Evolutionary conservation across 495 filamentous ascomycete genomes (phyloP).

Genomic region (Coniosporium apollinis): DNA sequence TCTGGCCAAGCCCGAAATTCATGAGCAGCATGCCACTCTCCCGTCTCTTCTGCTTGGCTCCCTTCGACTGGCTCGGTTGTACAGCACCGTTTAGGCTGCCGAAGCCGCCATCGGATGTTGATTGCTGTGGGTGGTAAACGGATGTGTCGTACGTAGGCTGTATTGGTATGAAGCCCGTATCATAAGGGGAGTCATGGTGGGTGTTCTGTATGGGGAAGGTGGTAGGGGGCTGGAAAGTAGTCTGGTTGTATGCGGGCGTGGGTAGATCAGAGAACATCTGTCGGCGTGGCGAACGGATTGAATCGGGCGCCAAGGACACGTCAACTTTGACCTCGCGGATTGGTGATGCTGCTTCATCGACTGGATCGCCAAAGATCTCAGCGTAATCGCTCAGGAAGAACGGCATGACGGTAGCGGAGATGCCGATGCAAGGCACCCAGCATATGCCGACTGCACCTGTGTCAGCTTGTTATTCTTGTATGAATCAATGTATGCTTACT

Average conservation of each 20-base stretch:
- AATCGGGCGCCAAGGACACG: slow-evolving; percentile 30
- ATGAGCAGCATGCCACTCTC: slow-evolving; percentile 23
- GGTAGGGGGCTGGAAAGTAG: slow-evolving; percentile 31
- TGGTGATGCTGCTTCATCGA: slow-evolving; percentile 34
- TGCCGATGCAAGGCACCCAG: slow-evolving; percentile 96
- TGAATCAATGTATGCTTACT: slow-evolving; percentile 16
- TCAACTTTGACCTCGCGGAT: slow-evolving; percentile 12
- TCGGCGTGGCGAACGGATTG: slow-evolving; percentile 46
- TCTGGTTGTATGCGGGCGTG: slow-evolving; percentile 46
- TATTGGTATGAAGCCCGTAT: slow-evolving; percentile 46
- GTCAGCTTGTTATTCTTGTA: slow-evolving; percentile 2
- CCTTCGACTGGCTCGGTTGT: slow-evolving; percentile 6
- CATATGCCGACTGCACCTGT: slow-evolving; percentile 61
- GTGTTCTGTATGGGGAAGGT: slow-evolving; percentile 13
- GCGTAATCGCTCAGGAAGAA: slow-evolving; percentile 84
- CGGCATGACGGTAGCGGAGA: slow-evolving; percentile 86
- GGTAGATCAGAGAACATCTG: slow-evolving; percentile 57
- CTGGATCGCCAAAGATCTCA: slow-evolving; percentile 61
- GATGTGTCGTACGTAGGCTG: slow-evolving; percentile 40
- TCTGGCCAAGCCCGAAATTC: slow-evolving; percentile 13
- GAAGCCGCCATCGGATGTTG: slow-evolving; percentile 10
- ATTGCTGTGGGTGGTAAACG: slow-evolving; percentile 13
- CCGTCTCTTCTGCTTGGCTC: slow-evolving; percentile 14
- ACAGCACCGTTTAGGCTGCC: slow-evolving; percentile 24
- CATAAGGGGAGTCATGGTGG: slow-evolving; percentile 16